Conservation (phyloP, 192 early-diverging fungal species). For the Linderina pennispora region DNA sequence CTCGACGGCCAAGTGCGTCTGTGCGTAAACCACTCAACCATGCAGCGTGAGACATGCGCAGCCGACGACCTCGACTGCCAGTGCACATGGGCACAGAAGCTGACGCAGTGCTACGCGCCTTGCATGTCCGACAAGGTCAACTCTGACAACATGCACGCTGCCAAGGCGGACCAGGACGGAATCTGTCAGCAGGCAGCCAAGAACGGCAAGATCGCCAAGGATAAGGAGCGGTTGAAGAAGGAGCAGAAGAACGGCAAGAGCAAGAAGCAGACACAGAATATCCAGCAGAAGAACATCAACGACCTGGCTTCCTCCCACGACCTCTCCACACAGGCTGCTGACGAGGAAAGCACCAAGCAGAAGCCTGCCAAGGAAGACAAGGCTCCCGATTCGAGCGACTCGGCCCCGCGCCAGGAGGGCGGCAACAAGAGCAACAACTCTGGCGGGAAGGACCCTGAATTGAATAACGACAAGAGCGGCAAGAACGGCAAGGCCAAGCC, state of each 20-base stretch:
- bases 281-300: slow-evolving; percentile 22
- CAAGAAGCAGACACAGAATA: slow-evolving; percentile 8
- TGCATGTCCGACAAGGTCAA: slow-evolving; percentile 31
- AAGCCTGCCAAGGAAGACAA: too few relatives aligned
- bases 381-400: too few relatives aligned
- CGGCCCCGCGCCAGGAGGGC: too few relatives aligned
- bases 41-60: slow-evolving; percentile 36
- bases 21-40: slow-evolving; percentile 38
- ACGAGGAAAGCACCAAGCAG: too few relatives aligned
- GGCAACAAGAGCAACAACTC: too few relatives aligned
- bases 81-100: slow-evolving; percentile 34
- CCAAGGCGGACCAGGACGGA: slow-evolving; percentile 25
- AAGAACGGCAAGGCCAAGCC: too few relatives aligned
- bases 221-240: slow-evolving; percentile 27
- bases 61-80: slow-evolving; percentile 44
- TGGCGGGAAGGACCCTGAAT: too few relatives aligned
- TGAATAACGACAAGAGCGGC: too few relatives aligned
- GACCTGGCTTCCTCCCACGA: slow-evolving; percentile 29
- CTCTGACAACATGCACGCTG: slow-evolving; percentile 33
- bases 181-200: slow-evolving; percentile 43
- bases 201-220: slow-evolving; percentile 40
- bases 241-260: slow-evolving; percentile 31
- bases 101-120: slow-evolving; percentile 36
- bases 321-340: too few relatives aligned
- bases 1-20: slow-evolving; percentile 36